Base-by-base conservation (phyloP, 148 eudicot species). In the Silene conica region DNA sequence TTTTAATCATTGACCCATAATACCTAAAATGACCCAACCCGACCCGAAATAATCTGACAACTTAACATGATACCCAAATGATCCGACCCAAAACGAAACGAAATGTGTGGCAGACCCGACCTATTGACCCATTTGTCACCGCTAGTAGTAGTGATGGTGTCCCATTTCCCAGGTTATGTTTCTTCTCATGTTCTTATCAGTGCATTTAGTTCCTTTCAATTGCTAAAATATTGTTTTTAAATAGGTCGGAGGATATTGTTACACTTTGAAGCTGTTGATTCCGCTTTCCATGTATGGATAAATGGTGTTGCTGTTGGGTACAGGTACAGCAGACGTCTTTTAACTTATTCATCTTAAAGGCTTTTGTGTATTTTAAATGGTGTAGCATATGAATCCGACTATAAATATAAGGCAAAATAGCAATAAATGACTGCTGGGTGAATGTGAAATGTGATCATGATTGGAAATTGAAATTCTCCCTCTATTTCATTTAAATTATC, bases 251-350 rank as follows among this genome's bases (percentile, higher is more conserved):
- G 96, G 83, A 87, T 92, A 80, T 82, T 94, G 62, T 73, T 94
- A 75, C 97, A 94, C 83, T 91, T 94, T 74, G 97, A 94, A 86
- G 97, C 96, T 73, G 98, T 79, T 82, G 98, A 94, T 84, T 94
- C 98, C 73, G 98, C 98, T 54, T 94, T 77, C 83, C 86, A 87
- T 67, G 89, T 87, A 72, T 94, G 98, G 98, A 78, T 94, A 52
- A 94, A 94, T 75, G 98, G 97, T 58, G 67, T 80, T 64, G 89
- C 86, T 50, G 86, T 89, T 84, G 98, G 98, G 74, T 94, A 94
- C 83, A 94, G 98, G 98, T 94, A 73, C 43, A 60, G 55, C 50
- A 11, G 60, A 65, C 20, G 6, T 69, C 41, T 10, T 10, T 25
- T 45, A 3, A 31, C 34, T 11, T 58, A 63, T 52, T 50, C 5